Evolutionary conservation across 2,329 filamentous ascomycete species (phyloP).

Genomic region (Alternaria angustiovoidea): DNA sequence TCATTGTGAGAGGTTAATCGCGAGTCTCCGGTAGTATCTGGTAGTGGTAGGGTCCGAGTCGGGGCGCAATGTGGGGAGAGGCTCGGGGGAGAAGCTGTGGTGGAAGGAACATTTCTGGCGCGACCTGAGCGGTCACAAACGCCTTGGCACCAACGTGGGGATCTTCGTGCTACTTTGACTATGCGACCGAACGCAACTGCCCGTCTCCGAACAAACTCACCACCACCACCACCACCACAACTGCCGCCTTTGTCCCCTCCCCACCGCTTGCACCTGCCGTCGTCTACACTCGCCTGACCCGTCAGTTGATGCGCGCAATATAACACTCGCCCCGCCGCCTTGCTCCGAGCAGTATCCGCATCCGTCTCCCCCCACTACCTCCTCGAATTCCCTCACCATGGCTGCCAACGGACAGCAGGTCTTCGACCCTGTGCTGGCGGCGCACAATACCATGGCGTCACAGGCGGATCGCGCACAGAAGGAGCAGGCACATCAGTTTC

Average conservation of each 20-base stretch:
- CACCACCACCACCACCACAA: slow-evolving; percentile 15
- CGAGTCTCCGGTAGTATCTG: slow-evolving; percentile 7
- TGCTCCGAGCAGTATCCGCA: slow-evolving; percentile 36
- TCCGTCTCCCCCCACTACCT: slow-evolving; percentile 25
- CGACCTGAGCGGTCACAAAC: slow-evolving; percentile 33
- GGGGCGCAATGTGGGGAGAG: slow-evolving; percentile 19
- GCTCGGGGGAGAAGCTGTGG: slow-evolving; percentile 28
- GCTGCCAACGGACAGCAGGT: slow-evolving; percentile 72
- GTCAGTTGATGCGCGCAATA: slow-evolving; percentile 35
- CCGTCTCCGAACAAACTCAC: slow-evolving; percentile 30
- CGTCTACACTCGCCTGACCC: slow-evolving; percentile 1
- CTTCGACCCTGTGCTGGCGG: slow-evolving; percentile 85
- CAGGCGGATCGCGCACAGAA: slow-evolving; percentile 83
- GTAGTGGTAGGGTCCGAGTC: slow-evolving; percentile 11
- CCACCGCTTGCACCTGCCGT: slow-evolving; percentile 8
- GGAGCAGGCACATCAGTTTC: slow-evolving; percentile 86
- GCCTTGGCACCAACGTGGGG: slow-evolving; percentile 35
- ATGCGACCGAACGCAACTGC: slow-evolving; percentile 34
- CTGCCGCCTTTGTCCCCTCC: slow-evolving; percentile 4
- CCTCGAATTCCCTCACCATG: slow-evolving; percentile 61
- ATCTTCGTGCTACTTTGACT: slow-evolving; percentile 35
- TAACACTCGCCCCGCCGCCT: slow-evolving; percentile 38
- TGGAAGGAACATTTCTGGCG: slow-evolving; percentile 35
- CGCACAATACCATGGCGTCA: slow-evolving; percentile 88
- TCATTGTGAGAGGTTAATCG: slow-evolving; percentile 30